Conservation (phyloP, 352 stramenopile genomes). For the Globisporangium megalacanthum region DNA sequence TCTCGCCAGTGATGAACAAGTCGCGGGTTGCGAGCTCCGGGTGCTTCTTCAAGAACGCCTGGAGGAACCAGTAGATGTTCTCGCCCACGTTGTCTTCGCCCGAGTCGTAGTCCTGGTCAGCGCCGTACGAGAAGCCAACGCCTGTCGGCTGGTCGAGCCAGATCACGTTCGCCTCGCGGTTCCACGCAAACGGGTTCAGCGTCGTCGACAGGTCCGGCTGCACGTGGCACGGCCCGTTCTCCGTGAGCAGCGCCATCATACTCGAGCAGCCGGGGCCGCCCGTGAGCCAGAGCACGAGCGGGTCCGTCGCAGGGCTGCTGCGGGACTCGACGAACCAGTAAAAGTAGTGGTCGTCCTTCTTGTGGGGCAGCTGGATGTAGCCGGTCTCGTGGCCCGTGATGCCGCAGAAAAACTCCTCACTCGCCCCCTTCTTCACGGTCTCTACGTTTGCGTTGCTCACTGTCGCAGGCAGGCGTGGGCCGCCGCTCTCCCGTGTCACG, state of each 20-base stretch:
- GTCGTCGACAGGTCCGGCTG: conserved; percentile 19
- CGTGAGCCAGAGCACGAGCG: conserved; percentile 36
- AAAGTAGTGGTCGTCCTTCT: conserved; percentile 40
- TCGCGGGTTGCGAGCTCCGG: conserved; percentile 22
- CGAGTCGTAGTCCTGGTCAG: conserved; percentile 16
- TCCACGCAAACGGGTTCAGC: conserved; percentile 32
- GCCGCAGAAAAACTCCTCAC: conserved; percentile 14
- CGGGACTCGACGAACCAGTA: conserved; percentile 40
- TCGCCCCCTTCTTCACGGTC: not conserved
- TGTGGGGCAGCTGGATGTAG: conserved; percentile 31
- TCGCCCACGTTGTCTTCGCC: conserved; percentile 34
- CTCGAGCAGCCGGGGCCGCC: conserved; percentile 32
- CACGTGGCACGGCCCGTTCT: conserved; percentile 36
- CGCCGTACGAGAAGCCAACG: conserved; percentile 31
- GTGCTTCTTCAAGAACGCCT: conserved; percentile 29
- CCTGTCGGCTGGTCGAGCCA: conserved; percentile 37
- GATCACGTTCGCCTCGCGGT: conserved; percentile 30
- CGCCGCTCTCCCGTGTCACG: conserved; percentile 14
- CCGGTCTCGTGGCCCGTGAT: conserved; percentile 20
- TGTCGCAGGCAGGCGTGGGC: conserved; percentile 1
- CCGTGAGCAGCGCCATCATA: conserved; percentile 26
- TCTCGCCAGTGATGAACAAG: conserved; percentile 34
- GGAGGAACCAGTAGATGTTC: conserved; percentile 37
- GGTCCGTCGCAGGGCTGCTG: conserved; percentile 16
- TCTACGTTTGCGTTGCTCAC: conserved; percentile 2